Conservation (phyloP, 2,329 filamentous ascomycete species). For the Penicillium verrucosum region DNA sequence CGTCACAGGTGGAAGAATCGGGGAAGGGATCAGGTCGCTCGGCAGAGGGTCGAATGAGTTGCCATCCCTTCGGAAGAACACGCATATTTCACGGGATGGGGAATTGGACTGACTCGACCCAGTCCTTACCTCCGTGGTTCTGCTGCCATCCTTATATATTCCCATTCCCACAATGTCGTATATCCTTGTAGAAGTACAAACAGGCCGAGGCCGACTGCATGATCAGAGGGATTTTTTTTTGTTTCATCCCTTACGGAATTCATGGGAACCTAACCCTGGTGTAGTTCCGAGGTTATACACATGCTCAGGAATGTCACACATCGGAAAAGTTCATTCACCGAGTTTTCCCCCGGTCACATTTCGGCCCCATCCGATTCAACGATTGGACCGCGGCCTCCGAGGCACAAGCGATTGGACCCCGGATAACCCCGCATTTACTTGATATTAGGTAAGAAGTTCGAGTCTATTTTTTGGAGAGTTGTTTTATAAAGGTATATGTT, state of each 20-base stretch:
- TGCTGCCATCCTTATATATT: neutral
- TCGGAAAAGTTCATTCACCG: conserved; percentile 20
- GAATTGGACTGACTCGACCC: neutral
- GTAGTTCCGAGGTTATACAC: conserved; percentile 8
- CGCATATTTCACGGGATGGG: conserved; percentile 1
- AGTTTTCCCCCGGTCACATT: conserved; percentile 12
- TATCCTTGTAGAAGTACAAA: conserved; percentile 1
- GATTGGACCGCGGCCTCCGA: conserved; percentile 24
- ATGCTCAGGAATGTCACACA: conserved; percentile 3
- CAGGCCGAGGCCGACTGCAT: conserved; percentile 12
- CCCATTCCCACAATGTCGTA: neutral
- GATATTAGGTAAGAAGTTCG: conserved; percentile 19
- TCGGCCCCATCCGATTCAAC: conserved; percentile 20
- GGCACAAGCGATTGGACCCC: conserved; percentile 22
- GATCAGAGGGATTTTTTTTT: neutral
- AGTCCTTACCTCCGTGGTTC: neutral
- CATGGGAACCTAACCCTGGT: neutral
- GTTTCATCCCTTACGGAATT: neutral
- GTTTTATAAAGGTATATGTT: neutral
- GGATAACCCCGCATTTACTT: conserved; percentile 27
- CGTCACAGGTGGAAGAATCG: conserved; percentile 1
- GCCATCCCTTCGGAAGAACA: neutral
- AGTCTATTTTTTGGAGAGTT: neutral
- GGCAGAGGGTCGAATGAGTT: neutral
- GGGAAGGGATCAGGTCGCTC: neutral